Evolutionary conservation across 2,329 filamentous ascomycete species (phyloP).

Genomic region (Colletotrichum sp.): DNA sequence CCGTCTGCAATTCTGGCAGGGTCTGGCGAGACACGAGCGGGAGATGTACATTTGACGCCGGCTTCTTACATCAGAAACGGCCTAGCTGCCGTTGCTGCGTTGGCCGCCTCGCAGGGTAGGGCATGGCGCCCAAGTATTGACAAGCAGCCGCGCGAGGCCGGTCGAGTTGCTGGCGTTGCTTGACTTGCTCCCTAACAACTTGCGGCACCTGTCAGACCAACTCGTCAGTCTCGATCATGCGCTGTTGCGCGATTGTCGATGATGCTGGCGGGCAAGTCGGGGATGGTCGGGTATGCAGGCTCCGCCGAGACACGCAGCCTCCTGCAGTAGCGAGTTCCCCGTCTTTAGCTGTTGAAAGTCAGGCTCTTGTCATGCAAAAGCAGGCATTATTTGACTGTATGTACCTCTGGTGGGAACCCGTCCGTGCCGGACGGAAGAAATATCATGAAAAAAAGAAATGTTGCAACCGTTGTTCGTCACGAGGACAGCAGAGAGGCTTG

Average conservation of each 20-base stretch:
- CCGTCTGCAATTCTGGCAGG: not conserved
- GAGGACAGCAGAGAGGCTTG: not conserved
- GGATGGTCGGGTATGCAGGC: slow-evolving; percentile 5
- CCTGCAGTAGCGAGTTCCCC: slow-evolving; percentile 3
- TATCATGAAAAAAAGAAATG: not conserved
- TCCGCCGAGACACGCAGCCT: slow-evolving; percentile 14
- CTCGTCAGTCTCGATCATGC: not conserved
- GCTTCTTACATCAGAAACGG: not conserved
- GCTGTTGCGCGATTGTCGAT: not conserved
- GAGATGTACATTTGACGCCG: slow-evolving; percentile 10
- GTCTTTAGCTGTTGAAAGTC: not conserved
- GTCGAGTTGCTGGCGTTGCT: not conserved
- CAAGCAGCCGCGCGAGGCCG: not conserved
- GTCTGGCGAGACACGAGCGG: slow-evolving; percentile 4
- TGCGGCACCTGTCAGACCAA: not conserved
- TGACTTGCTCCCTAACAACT: not conserved
- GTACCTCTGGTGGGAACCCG: not conserved
- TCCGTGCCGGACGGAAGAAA: not conserved
- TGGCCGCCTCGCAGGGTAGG: slow-evolving; percentile 14
- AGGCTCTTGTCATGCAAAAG: not conserved
- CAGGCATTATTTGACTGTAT: not conserved
- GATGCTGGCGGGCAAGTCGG: slow-evolving; percentile 2
- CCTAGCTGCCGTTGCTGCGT: slow-evolving; percentile 13
- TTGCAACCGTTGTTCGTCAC: not conserved
- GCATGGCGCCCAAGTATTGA: slow-evolving; percentile 8